phyloP scores from a whole-genome alignment of 768 basidiomycete genomes.

The Clitopilus passeckerianus region DNA sequence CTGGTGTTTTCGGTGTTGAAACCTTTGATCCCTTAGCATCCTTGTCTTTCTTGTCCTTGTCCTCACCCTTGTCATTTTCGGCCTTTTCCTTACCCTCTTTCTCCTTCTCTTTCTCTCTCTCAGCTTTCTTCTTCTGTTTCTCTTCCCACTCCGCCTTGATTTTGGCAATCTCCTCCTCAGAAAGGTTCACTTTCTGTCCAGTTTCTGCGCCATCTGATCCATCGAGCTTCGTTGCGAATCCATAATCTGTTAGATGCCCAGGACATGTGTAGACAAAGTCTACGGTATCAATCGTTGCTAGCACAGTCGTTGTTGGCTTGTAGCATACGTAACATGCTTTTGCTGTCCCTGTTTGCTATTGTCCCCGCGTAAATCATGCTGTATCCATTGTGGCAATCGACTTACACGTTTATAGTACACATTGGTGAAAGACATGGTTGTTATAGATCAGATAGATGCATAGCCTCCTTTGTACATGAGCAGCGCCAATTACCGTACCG shows the following conservation, averaged over 20 bases:
- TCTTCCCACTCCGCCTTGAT: constrained; percentile 81
- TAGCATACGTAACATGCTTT: constrained; percentile 77
- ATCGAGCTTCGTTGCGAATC: constrained; percentile 58
- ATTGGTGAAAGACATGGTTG: constrained; percentile 69
- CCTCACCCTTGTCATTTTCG: constrained; percentile 31
- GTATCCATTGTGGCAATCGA: constrained; percentile 7
- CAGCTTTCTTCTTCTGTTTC: constrained; percentile 56
- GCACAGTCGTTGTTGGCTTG: constrained; percentile 76
- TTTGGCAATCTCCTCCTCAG: constrained; percentile 71
- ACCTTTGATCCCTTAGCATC: constrained; percentile 24
- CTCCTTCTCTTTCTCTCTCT: constrained; percentile 49
- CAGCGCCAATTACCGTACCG: background rate
- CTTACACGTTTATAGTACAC: constrained; percentile 87
- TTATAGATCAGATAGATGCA: background rate
- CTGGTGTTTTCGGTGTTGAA: constrained; percentile 21
- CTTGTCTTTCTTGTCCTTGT: constrained; percentile 28
- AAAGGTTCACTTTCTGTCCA: constrained; percentile 35
- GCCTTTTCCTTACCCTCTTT: constrained; percentile 43
- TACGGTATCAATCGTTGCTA: constrained; percentile 75
- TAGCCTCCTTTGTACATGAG: background rate
- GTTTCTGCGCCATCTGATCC: constrained; percentile 22
- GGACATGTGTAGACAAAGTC: constrained; percentile 89
- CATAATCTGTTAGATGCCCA: constrained; percentile 73
- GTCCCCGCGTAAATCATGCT: background rate
- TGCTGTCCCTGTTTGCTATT: constrained; percentile 71